phyloP scores from a whole-genome alignment of 2,329 filamentous ascomycete species.

The Fusarium decemcellulare region DNA sequence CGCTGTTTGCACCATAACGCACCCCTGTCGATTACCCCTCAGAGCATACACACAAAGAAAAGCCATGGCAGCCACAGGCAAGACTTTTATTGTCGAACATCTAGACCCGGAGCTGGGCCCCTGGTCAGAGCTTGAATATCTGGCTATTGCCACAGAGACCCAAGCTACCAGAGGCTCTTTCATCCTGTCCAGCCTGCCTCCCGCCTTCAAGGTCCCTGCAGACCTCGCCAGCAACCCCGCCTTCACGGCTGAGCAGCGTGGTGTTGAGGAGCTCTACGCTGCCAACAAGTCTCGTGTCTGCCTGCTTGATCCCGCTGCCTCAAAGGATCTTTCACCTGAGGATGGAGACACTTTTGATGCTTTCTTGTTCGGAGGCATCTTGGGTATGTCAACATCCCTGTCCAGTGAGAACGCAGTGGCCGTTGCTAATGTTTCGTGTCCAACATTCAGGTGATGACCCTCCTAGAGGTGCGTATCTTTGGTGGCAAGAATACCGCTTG shows the following conservation, averaged over 20 bases:
- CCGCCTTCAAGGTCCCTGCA: constrained; percentile 75
- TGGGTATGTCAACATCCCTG: constrained; percentile 71
- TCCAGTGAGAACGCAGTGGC: background rate
- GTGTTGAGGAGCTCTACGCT: constrained; percentile 88
- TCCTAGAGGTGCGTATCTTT: constrained; percentile 78
- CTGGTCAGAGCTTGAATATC: constrained; percentile 96
- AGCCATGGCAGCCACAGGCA: constrained; percentile 59
- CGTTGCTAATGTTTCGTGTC: constrained; percentile 34
- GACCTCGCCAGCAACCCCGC: constrained; percentile 69
- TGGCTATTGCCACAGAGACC: constrained; percentile 87
- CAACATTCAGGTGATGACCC: constrained; percentile 84
- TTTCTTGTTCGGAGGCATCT: constrained; percentile 95
- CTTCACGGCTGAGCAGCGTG: constrained; percentile 80
- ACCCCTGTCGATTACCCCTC: constrained; percentile 14
- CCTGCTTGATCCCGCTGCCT: constrained; percentile 88
- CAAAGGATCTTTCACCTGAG: constrained; percentile 84
- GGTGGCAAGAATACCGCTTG: constrained; percentile 1
- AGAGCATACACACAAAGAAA: constrained; percentile 28
- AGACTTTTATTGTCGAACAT: constrained; percentile 96
- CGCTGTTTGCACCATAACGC: constrained; percentile 8
- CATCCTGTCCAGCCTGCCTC: constrained; percentile 85
- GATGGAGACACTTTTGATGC: constrained; percentile 89
- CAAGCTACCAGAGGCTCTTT: constrained; percentile 77
- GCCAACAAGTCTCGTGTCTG: constrained; percentile 83
- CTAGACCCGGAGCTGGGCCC: constrained; percentile 93